A percentile compares a stretch with the other conserved stretches of the same genome.
Conservation (phyloP, 2,329 filamentous ascomycete genomes). For the Paracoccidioides brasiliensis region DNA sequence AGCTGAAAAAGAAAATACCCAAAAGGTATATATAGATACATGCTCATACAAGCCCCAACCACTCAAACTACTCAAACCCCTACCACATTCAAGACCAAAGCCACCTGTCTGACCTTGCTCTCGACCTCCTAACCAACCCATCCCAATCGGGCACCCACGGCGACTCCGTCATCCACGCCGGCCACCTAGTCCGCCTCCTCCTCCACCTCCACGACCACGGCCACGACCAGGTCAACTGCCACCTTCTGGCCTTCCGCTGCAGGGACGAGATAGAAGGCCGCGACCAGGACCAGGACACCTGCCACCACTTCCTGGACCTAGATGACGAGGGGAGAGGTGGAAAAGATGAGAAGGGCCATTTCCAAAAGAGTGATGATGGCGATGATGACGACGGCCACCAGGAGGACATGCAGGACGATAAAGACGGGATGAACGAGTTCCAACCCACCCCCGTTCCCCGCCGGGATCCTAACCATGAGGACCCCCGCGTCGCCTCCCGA, state of each 20-base stretch:
- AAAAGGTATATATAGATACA: not conserved
- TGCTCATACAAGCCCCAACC: not conserved
- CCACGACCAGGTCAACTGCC: constrained; percentile 8
- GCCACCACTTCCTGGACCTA: not conserved
- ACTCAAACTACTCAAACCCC: too few species aligned
- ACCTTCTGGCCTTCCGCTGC: constrained; percentile 1
- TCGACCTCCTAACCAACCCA: not conserved
- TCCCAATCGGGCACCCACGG: constrained; percentile 3
- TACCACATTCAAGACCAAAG: constrained; percentile 11
- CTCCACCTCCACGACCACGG: constrained; percentile 7
- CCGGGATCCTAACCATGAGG: not conserved
- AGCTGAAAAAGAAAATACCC: not conserved
- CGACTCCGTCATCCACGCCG: constrained; percentile 1
- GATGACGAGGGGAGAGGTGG: not conserved
- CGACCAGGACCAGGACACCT: constrained; percentile 1
- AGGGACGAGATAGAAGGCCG: not conserved
- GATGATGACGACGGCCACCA: not conserved
- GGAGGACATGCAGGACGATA: not conserved
- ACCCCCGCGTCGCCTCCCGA: constrained; percentile 10
- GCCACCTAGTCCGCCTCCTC: constrained; percentile 10
- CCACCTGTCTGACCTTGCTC: constrained; percentile 2
- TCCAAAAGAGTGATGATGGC: not conserved
- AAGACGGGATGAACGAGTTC: not conserved
- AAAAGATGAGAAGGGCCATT: not conserved
- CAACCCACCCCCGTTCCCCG: not conserved